Conservation (phyloP, 495 filamentous ascomycete genomes). For the Cryomyces minteri region DNA sequence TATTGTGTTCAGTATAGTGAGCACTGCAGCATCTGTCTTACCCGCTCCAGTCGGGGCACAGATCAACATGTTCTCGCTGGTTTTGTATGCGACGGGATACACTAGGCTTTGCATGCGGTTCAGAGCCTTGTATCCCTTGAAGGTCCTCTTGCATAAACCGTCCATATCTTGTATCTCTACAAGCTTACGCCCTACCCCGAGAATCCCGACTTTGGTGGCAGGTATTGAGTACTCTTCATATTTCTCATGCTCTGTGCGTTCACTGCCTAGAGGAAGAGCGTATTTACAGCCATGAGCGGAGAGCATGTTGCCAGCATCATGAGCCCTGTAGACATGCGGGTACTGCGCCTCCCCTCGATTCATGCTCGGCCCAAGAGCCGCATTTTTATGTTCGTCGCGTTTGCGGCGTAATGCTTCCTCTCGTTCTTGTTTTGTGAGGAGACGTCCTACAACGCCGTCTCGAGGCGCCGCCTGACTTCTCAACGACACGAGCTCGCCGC, state of each 20-base stretch:
- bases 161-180: conserved; percentile 70
- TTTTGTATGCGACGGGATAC: conserved; percentile 88
- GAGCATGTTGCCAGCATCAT: conserved; percentile 68
- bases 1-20: conserved; percentile 79
- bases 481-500: conserved; percentile 37
- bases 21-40: conserved; percentile 98
- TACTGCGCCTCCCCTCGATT: conserved; percentile 49
- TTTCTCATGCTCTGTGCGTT: conserved; percentile 26
- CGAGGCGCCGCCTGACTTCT: conserved; percentile 19
- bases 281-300: conserved; percentile 61
- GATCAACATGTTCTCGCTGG: conserved; percentile 95
- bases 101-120: conserved; percentile 98
- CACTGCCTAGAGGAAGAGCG: conserved; percentile 20
- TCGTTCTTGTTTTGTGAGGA: conserved; percentile 60
- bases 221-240: conserved; percentile 84
- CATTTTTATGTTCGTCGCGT: conserved; percentile 69
- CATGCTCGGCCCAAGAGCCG: conserved; percentile 41
- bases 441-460: conserved; percentile 34
- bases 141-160: conserved; percentile 75
- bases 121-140: conserved; percentile 79
- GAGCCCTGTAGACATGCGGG: conserved; percentile 78
- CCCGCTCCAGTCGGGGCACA: conserved; percentile 95
- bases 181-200: conserved; percentile 51
- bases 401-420: conserved; percentile 52
- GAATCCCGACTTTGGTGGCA: conserved; percentile 56